A percentile compares a stretch with the other conserved stretches of the same genome.
Evolutionary conservation across 306 rosid species (phyloP).

Genomic region (Cicer arietinum): DNA sequence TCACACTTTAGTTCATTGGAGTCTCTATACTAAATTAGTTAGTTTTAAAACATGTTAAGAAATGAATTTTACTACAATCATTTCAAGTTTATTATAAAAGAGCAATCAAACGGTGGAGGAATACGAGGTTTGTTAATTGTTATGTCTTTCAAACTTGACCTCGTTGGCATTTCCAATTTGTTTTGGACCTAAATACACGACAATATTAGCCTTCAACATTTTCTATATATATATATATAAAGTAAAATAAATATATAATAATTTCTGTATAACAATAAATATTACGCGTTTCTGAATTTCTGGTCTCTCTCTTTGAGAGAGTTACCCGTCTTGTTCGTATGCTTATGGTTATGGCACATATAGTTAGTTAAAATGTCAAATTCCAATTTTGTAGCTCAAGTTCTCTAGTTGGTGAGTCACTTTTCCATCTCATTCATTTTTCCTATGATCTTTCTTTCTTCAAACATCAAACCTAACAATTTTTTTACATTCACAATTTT

Average conservation of each 20-base stretch:
- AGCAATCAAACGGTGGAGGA: neutral
- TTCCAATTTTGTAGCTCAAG: conserved; percentile 25
- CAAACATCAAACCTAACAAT: neutral
- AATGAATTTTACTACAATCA: neutral
- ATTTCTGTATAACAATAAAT: neutral
- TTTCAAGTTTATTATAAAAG: neutral
- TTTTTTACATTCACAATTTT: neutral
- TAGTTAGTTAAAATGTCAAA: neutral
- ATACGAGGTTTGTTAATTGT: neutral
- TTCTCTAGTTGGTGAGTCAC: conserved; percentile 54
- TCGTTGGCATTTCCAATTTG: neutral
- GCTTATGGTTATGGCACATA: neutral
- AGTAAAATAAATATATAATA: neutral
- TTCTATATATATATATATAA: neutral
- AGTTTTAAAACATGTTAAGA: neutral
- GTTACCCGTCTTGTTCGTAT: neutral
- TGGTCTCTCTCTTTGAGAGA: neutral
- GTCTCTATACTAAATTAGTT: too few relatives aligned
- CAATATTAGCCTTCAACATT: neutral
- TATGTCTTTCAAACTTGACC: neutral
- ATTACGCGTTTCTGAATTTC: neutral
- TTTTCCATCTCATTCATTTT: neutral
- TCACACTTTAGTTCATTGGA: too few relatives aligned
- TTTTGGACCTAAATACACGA: neutral
- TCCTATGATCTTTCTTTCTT: conserved; percentile 1